Evolutionary conservation across 1,284 basidiomycete genomes (phyloP), one percentile per base, ranked within the genome.

Genomic region (Lignosus rhinocerotis): DNA sequence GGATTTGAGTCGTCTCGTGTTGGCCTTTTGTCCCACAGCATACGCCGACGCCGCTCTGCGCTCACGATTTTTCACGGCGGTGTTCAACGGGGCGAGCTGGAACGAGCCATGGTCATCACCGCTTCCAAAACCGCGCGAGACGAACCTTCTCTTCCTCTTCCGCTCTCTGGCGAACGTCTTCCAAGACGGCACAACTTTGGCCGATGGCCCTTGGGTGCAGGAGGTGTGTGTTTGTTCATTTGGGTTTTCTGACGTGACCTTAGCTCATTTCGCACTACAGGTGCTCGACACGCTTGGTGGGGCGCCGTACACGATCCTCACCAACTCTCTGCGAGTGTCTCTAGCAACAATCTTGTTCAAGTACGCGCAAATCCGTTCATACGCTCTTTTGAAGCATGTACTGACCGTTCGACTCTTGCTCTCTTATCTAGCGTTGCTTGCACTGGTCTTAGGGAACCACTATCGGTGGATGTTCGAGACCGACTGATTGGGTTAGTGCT

Each of bases 131-230:
- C 72, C 83, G 1, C 79, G 87, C 50, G 93, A 96, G 67, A 96
- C 90, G 10, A 98, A 97, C 70, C 81, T 90, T 9, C 79, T 97
- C 64, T 81, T 99, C n/a, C 80, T 91, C 0, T 75, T 97, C 53
- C 84, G 96, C 19, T 87, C 87, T 0, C 67, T 98, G 19, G 87
- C 92, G 19, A 99, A 99, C 70, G 76, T 83, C 34, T 89, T 94
- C 69, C 83, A 87, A 63, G 83, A 87, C 53, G 76, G 75, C 19
- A 73, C 73, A 16, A 67, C 69, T 3, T 61, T 80, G 30, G 72
- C 77, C 31, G 78, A 80, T 21, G 78, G 75, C 10, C 68, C 71
- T 11, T 87, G 86, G 81, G 76, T 81, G 11, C 73, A 75, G 14
- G 77, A 81, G 66, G 85, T 88, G 34, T 36, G 56, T 39, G 78